Evolutionary conservation across 768 basidiomycete species (phyloP).

Genomic region (Suillus subluteus): DNA sequence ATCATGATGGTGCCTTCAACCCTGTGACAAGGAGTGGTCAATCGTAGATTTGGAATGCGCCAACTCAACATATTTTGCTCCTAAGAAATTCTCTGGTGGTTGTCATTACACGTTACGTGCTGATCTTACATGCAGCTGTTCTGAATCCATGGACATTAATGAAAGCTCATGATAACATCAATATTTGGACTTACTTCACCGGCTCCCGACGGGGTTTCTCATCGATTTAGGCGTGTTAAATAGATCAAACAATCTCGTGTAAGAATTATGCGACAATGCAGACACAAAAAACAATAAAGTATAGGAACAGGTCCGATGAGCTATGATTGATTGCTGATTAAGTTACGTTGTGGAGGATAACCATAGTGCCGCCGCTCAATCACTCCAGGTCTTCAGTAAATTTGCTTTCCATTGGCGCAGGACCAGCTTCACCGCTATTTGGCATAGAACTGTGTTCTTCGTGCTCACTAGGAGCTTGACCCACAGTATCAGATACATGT

Average conservation of each 20-base stretch:
- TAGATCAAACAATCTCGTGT: conserved; percentile 1
- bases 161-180: background rate
- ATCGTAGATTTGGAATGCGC: background rate
- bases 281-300: conserved; percentile 1
- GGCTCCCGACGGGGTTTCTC: background rate
- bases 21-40: background rate
- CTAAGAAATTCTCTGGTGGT: background rate
- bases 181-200: background rate
- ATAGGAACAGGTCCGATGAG: background rate
- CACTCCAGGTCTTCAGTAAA: conserved; percentile 25
- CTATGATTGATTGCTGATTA: background rate
- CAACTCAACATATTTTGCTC: no score
- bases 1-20: background rate
- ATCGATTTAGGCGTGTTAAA: background rate
- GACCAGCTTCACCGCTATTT: conserved; percentile 27
- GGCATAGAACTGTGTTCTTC: conserved; percentile 11
- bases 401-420: conserved; percentile 38
- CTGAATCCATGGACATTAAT: background rate
- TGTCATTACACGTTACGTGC: background rate
- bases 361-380: background rate
- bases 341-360: background rate
- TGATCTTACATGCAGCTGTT: no score
- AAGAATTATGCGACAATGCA: background rate
- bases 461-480: conserved; percentile 15
- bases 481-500: conserved; percentile 17